Conservation (phyloP, 2,329 filamentous ascomycete genomes). For the Verticillium isaacii region DNA sequence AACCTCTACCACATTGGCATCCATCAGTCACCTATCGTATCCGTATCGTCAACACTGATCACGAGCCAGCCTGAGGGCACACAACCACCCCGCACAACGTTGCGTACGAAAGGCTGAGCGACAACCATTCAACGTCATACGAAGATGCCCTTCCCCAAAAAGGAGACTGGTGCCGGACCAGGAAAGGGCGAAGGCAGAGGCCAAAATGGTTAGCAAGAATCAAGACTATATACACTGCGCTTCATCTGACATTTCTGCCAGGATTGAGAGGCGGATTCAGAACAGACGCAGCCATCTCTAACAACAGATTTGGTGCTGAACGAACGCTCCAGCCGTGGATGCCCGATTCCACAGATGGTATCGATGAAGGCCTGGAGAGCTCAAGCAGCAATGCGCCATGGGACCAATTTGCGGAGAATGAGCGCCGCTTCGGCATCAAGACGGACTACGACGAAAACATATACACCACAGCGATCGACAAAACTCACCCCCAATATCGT, state of each 20-base stretch:
- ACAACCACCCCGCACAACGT: not conserved
- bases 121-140: not conserved
- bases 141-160: slow-evolving; percentile 33
- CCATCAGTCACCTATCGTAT: no score
- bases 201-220: slow-evolving; percentile 30
- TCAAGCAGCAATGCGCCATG: slow-evolving; percentile 51
- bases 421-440: slow-evolving; percentile 78
- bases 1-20: no score
- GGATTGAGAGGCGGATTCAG: slow-evolving; percentile 68
- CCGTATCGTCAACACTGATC: not conserved
- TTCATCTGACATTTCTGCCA: slow-evolving; percentile 26
- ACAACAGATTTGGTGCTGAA: slow-evolving; percentile 63
- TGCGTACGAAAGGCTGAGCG: not conserved
- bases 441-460: slow-evolving; percentile 92
- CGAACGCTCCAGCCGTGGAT: slow-evolving; percentile 80
- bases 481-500: slow-evolving; percentile 74
- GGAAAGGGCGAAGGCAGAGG: slow-evolving; percentile 29
- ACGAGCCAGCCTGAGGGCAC: not conserved
- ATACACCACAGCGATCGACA: slow-evolving; percentile 90
- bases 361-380: slow-evolving; percentile 68
- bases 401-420: slow-evolving; percentile 94
- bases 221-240: not conserved
- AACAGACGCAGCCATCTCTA: slow-evolving; percentile 86
- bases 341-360: slow-evolving; percentile 56
- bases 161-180: slow-evolving; percentile 23